Conservation (phyloP, 2,329 filamentous ascomycete species). For the Cryphonectria japonica region DNA sequence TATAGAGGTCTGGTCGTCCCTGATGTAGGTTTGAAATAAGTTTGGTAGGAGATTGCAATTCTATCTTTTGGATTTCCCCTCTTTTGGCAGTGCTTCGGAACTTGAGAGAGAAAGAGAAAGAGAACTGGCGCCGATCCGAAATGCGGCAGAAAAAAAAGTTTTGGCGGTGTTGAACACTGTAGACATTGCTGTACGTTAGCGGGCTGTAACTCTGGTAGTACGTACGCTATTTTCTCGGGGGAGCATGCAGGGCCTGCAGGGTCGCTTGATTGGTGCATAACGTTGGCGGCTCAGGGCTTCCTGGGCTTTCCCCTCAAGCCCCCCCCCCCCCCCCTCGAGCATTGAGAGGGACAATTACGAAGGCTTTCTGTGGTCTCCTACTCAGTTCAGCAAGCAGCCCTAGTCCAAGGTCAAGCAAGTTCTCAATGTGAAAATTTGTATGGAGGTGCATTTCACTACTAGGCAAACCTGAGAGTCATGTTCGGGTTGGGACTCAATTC, state of each 20-base stretch:
- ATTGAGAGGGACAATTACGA: not conserved
- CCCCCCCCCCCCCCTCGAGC: not conserved
- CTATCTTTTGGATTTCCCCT: not conserved
- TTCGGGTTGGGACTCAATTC: not conserved
- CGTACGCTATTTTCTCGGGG: not conserved
- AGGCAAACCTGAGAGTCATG: not conserved
- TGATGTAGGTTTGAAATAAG: not conserved
- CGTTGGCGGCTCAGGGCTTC: not conserved
- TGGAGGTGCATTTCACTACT: not conserved
- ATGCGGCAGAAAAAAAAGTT: conserved; percentile 14
- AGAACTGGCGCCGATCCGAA: not conserved
- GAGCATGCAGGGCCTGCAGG: not conserved
- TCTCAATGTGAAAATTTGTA: not conserved
- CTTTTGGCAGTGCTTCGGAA: not conserved
- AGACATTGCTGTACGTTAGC: not conserved
- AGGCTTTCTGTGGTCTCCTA: not conserved
- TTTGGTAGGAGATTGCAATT: not conserved
- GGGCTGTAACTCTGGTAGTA: not conserved
- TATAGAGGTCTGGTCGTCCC: not conserved
- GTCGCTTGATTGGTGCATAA: not conserved
- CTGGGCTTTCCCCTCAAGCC: not conserved
- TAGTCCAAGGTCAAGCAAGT: too few species aligned
- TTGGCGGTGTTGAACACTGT: conserved; percentile 12
- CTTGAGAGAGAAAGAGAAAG: not conserved
- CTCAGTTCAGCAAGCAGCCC: not conserved